phyloP scores from a whole-genome alignment of 2,329 filamentous ascomycete species.

The Xylaria digitata region DNA sequence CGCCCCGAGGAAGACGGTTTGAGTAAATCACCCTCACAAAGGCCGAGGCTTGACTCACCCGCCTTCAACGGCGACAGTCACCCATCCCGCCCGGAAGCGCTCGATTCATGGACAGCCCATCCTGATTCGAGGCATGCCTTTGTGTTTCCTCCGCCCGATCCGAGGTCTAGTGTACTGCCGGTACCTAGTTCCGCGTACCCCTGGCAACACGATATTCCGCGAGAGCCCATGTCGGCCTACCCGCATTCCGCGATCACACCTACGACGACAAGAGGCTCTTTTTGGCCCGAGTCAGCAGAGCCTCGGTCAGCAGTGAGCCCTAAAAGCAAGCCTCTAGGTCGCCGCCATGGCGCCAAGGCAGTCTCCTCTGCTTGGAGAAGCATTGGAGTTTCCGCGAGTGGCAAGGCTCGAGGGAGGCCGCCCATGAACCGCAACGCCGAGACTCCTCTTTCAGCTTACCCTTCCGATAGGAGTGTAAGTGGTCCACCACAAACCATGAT shows the following conservation, averaged over 20 bases:
- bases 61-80: conserved; percentile 51
- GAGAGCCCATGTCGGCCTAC: conserved; percentile 75
- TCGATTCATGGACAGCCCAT: conserved; percentile 63
- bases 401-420: conserved; percentile 82
- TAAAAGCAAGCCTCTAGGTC: conserved; percentile 58
- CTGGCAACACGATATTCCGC: conserved; percentile 64
- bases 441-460: conserved; percentile 76
- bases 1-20: conserved; percentile 71
- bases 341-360: conserved; percentile 82
- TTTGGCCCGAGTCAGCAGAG: conserved; percentile 69
- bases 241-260: conserved; percentile 84
- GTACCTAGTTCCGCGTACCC: conserved; percentile 52
- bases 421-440: conserved; percentile 74
- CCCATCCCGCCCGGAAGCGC: conserved; percentile 62
- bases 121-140: conserved; percentile 55
- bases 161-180: conserved; percentile 53
- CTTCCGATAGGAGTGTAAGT: conserved; percentile 63
- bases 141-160: conserved; percentile 53
- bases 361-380: conserved; percentile 92
- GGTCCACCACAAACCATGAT: conserved; percentile 55
- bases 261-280: conserved; percentile 61
- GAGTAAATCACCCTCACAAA: conserved; percentile 64
- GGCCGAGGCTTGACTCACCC: conserved; percentile 67
- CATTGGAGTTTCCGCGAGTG: conserved; percentile 68
- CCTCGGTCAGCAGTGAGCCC: conserved; percentile 81